phyloP scores from a whole-genome alignment of 2,329 filamentous ascomycete species.

The Emericellopsis cladophorae region DNA sequence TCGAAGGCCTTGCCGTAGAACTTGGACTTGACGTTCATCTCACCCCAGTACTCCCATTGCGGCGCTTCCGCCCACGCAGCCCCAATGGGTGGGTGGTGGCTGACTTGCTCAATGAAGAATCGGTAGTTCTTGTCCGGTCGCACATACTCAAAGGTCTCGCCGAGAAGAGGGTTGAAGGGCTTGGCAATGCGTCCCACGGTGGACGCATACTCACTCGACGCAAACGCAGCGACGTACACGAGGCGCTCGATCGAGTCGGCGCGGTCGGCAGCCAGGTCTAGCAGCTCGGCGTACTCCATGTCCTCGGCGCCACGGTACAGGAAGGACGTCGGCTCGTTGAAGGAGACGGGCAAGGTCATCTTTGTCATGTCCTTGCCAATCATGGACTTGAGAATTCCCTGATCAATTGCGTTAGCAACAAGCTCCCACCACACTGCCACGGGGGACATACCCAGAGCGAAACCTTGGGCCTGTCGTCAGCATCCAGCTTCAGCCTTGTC shows the following conservation, averaged over 20 bases:
- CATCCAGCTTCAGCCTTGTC: conserved; percentile 72
- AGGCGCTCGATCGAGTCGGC: conserved; percentile 81
- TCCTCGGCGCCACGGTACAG: conserved; percentile 93
- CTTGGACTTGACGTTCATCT: conserved; percentile 89
- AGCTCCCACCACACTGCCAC: background rate
- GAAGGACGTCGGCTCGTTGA: conserved; percentile 95
- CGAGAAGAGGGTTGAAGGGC: conserved; percentile 91
- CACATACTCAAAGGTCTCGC: conserved; percentile 94
- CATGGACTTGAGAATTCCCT: conserved; percentile 98
- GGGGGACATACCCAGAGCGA: conserved; percentile 72
- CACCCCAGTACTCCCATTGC: conserved; percentile 95
- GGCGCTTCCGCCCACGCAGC: conserved; percentile 87
- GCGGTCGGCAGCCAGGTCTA: conserved; percentile 79
- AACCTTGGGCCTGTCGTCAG: conserved; percentile 85
- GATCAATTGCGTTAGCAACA: conserved; percentile 2
- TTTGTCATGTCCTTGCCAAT: conserved; percentile 99
- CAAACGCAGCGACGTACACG: conserved; percentile 90
- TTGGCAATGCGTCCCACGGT: conserved; percentile 96
- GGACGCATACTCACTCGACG: conserved; percentile 90
- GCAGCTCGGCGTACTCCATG: conserved; percentile 91
- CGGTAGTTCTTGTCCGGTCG: conserved; percentile 94
- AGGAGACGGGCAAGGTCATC: conserved; percentile 96
- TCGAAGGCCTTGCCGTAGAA: conserved; percentile 98
- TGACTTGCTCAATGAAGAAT: conserved; percentile 97
- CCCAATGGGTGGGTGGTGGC: conserved; percentile 89